Percentiles rank a stretch among this genome's conserved stretches.
phyloP scores from a whole-genome alignment of 2,329 filamentous ascomycete species.

The Xylaria arbuscula region DNA sequence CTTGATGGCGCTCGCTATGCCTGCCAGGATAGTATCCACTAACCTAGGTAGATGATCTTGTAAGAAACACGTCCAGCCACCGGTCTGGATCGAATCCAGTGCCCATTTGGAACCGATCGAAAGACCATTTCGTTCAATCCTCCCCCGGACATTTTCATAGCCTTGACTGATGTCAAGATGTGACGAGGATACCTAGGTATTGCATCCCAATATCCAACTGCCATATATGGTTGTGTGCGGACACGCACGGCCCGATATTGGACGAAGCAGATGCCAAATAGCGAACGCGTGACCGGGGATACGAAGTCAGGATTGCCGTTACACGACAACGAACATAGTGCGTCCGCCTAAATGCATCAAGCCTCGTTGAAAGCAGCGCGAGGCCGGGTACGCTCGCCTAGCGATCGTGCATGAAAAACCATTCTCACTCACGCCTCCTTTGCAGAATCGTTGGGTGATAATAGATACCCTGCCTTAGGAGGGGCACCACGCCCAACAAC shows the following conservation, averaged over 20 bases:
- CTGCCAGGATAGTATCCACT: background rate
- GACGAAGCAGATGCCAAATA: conserved; percentile 17
- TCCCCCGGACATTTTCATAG: background rate
- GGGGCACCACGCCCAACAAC: conserved; percentile 28
- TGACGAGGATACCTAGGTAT: background rate
- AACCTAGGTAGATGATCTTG: no score
- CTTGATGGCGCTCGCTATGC: conserved; percentile 8
- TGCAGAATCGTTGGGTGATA: conserved; percentile 15
- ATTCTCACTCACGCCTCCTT: conserved; percentile 21
- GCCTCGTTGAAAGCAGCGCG: conserved; percentile 26
- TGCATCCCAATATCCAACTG: background rate
- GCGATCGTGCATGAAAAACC: conserved; percentile 21
- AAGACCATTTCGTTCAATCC: background rate
- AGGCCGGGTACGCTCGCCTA: conserved; percentile 30
- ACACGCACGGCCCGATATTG: conserved; percentile 18
- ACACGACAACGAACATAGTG: conserved; percentile 30
- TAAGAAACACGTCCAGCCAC: background rate
- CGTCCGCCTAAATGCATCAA: conserved; percentile 16
- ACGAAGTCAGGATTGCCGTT: conserved; percentile 27
- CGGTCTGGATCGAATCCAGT: conserved; percentile 1
- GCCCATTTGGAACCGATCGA: conserved; percentile 3
- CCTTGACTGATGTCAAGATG: background rate
- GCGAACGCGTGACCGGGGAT: conserved; percentile 8
- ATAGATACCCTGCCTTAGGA: conserved; percentile 25
- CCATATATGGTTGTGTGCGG: background rate